A percentile compares a stretch with the other conserved stretches of the same genome.
Evolutionary conservation across 139 green algal genomes (phyloP).

Genomic region (Nannochloris sp.): DNA sequence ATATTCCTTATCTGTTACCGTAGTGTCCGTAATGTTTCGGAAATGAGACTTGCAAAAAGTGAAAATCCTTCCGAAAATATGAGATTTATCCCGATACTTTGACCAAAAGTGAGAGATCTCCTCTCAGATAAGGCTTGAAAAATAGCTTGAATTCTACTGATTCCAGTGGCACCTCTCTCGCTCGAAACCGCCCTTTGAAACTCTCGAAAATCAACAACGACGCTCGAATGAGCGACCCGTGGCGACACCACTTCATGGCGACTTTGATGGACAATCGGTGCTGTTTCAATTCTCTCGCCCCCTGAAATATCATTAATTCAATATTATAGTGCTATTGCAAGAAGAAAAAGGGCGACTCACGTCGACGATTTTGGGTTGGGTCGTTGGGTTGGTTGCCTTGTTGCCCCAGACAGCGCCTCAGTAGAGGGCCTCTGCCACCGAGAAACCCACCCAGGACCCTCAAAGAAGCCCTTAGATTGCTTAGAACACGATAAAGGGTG

Average conservation of each 20-base stretch:
- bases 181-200: neutral
- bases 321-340: neutral
- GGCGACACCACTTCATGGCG: neutral
- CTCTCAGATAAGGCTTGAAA: neutral
- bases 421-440: neutral
- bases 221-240: neutral
- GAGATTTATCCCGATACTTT: neutral
- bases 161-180: neutral
- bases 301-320: neutral
- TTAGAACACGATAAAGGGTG: neutral
- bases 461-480: neutral
- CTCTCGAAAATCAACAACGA: neutral
- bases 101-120: slow-evolving; percentile 2
- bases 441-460: neutral
- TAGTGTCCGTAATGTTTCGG: slow-evolving; percentile 2
- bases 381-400: neutral
- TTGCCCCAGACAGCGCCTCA: neutral
- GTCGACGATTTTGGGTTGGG: neutral
- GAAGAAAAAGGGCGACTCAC: neutral
- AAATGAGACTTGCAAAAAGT: neutral
- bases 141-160: neutral
- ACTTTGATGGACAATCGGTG: neutral
- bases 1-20: neutral
- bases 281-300: neutral
- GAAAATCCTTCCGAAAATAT: slow-evolving; percentile 5